Base-by-base conservation (phyloP, 2,329 filamentous ascomycete genomes). In the Chaetomium olivaceum region DNA sequence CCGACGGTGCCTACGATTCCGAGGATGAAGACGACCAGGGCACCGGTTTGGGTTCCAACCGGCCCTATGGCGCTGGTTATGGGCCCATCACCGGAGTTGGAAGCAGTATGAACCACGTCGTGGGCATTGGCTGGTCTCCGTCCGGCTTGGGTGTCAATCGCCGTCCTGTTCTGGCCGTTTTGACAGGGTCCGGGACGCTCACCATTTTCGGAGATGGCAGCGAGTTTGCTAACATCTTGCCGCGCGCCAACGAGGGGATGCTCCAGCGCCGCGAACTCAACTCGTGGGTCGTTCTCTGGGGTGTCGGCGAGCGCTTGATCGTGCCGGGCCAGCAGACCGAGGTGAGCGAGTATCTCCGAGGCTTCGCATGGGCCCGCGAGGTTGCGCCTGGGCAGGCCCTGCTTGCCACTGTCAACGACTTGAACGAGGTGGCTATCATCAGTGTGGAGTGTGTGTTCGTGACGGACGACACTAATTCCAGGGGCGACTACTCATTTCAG, bases 61-160 rank as follows among this genome's bases (percentile, higher is more conserved):
- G 74, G 1, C 73, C 74, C n/a, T 75, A 74, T 51, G 83, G 83
- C 12, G 82, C 81, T 4, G 84, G 83, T 0, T 73, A 71, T 4
- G 81, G 81, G 2, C 69, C 78, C 1, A 78, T 85, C 46, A 82
- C 82, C 0, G 80, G 80, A 19, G 78, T 79, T 2, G 84, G 83
- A 4, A 78, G 78, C 56, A 81, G 82, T 3, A 77, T 87, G 70
- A 86, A 84, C 67, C 85, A 87, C 69, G 80, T 84, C 19, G 79
- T 86, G 16, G 75, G 78, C 9, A 68, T 87, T 23, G 82, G 80
- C 57, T 88, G 85, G 85, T 87, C 85, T n/a, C 85, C 85, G 0
- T 76, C 75, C n/a, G 83, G 83, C 1, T 74, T 88, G n/a, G 85
- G 85, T 1, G 79, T 80, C 50, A 85, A 86, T 70, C 73, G 79